These are phyloP conservation scores for Colletotrichum simmondsii DNA, from an alignment of 2,329 filamentous ascomycete genomes.

Conservation along the genomic window DNA sequence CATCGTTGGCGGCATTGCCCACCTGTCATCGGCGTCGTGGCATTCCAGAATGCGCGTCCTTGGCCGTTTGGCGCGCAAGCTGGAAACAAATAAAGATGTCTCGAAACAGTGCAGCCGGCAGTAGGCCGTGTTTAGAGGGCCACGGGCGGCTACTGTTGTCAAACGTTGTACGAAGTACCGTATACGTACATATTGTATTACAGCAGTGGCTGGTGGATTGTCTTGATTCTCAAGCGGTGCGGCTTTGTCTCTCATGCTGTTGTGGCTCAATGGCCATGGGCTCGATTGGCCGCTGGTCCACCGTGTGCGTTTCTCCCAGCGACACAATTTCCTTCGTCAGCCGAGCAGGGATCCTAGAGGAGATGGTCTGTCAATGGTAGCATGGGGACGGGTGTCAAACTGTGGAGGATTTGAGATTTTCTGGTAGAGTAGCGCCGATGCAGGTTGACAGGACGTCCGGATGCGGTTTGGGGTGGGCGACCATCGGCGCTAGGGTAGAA, in stretches of 20 bases:
- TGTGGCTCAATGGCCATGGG: neutral
- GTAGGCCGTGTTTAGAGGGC: slow-evolving; percentile 3
- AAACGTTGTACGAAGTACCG: neutral
- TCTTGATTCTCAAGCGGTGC: neutral
- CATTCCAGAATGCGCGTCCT: slow-evolving; percentile 19
- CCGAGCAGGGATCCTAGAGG: slow-evolving; percentile 14
- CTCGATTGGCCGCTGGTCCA: slow-evolving; percentile 11
- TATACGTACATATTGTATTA: neutral
- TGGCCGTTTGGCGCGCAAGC: neutral
- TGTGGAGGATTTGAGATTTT: slow-evolving; percentile 31
- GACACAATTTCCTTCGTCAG: slow-evolving; percentile 19
- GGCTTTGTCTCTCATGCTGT: neutral
- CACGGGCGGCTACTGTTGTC: neutral
- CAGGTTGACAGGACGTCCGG: slow-evolving; percentile 9
- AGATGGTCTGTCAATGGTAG: slow-evolving; percentile 15
- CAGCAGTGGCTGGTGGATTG: slow-evolving; percentile 3
- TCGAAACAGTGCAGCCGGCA: neutral
- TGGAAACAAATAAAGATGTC: neutral
- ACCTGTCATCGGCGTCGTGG: neutral
- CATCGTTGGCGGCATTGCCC: neutral
- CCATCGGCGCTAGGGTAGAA: slow-evolving; percentile 14
- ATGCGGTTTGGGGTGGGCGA: slow-evolving; percentile 18
- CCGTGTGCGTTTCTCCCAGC: neutral
- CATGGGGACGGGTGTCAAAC: slow-evolving; percentile 4
- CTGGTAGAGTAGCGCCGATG: slow-evolving; percentile 28